Evolutionary conservation across 352 stramenopile species (phyloP), one percentile per base, ranked within the genome.

Genomic region (Phytophthora foliorum): DNA sequence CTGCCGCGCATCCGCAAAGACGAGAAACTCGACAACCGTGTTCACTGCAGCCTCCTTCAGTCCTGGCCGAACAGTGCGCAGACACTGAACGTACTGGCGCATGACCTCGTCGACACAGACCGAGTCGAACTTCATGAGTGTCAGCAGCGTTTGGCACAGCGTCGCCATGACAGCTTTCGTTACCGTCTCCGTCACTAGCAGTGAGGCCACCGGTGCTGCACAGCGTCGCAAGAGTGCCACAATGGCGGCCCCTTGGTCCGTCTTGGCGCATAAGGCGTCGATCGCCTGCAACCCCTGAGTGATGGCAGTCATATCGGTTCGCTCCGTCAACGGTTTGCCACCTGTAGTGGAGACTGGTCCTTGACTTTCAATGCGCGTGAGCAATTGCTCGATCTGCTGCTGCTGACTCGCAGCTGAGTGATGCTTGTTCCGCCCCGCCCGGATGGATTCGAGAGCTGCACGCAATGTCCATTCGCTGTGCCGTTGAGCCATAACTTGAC

Each of bases 111-210:
- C 42, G 1, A 88, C 70, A 38, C 72, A 81, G 19, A 70, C 29
- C 1, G 77, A 58, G 58, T 94, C 84, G 14, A 71, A 64, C 41
- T 83, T 86, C 66, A 93, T 83, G 5, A 92, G 57, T 16, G 75
- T 69, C 25, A 95, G 49, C 29, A 94, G 69, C 25, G 87, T 82
- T 64, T 92, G 88, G 57, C 88, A 94, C 29, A 94, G 51, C 21
- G 67, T 57, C 27, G 78, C 81, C 73, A 90, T 90, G 6, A 77
- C 63, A 29, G 75, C 60, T 77, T 91, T 93, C 16, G 80, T 88
- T 51, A 92, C 57, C 8, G 67, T 78, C 16, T 78, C 65, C 1
- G 66, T 64, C 25, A 80, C 57, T 4, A 92, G 49, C 22, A 92
- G 54, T 6, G 68, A 76, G 2, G 76, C 72, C 21, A 89, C 68